These are phyloP conservation scores for Colletotrichum gloeosporioides DNA, from an alignment of 2,329 filamentous ascomycete genomes.

Conservation along the genomic window DNA sequence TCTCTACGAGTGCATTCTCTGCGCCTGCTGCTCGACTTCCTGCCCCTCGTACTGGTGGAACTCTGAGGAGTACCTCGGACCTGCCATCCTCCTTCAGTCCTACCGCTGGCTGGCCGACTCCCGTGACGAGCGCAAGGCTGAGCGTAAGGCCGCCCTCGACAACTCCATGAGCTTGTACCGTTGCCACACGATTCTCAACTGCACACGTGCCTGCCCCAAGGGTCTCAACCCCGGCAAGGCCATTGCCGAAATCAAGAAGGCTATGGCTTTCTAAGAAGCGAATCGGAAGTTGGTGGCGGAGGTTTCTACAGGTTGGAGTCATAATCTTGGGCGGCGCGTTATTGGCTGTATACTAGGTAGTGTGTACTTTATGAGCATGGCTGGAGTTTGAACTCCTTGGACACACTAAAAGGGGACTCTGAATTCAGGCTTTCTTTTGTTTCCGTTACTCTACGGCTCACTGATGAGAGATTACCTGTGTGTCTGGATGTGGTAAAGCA, in stretches of 20 bases:
- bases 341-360: slow-evolving; percentile 24
- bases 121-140: slow-evolving; percentile 85
- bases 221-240: slow-evolving; percentile 94
- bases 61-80: slow-evolving; percentile 96
- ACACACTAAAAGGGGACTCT: slow-evolving; percentile 21
- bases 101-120: slow-evolving; percentile 98
- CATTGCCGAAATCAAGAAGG: slow-evolving; percentile 99
- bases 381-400: slow-evolving; percentile 18
- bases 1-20: slow-evolving; percentile 98
- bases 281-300: neutral
- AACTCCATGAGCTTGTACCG: slow-evolving; percentile 99
- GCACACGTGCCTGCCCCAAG: slow-evolving; percentile 97
- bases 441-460: slow-evolving; percentile 1
- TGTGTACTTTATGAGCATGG: slow-evolving; percentile 15
- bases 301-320: slow-evolving; percentile 13
- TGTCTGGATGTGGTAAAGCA: neutral
- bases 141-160: slow-evolving; percentile 90
- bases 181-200: slow-evolving; percentile 99
- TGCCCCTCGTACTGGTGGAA: slow-evolving; percentile 99
- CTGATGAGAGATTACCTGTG: neutral
- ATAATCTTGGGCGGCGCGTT: slow-evolving; percentile 21
- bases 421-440: slow-evolving; percentile 22
- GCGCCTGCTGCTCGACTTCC: slow-evolving; percentile 98
- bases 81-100: slow-evolving; percentile 94
- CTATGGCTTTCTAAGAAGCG: slow-evolving; percentile 69